Conservation (phyloP, 768 basidiomycete species). For the Boletus edulis region DNA sequence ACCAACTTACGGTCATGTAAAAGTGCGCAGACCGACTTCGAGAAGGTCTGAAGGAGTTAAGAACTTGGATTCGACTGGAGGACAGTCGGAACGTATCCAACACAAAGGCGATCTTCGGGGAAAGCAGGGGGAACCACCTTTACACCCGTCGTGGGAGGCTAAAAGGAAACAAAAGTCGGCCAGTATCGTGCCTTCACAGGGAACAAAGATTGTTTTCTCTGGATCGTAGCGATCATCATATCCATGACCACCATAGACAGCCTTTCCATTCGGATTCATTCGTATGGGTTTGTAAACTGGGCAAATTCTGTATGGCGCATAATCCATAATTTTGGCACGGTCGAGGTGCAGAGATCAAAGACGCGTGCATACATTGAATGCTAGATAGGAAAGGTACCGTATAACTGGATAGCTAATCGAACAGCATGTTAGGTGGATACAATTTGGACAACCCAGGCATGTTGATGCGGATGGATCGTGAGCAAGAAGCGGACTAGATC, state of each 20-base stretch:
- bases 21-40: neutral
- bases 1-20: neutral
- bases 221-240: constrained; percentile 6
- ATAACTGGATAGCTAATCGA: neutral
- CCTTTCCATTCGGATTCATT: too few relatives aligned
- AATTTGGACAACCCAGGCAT: neutral
- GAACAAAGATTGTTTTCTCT: constrained; percentile 79
- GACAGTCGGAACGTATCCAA: neutral
- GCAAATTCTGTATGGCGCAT: neutral
- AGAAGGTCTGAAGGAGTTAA: neutral
- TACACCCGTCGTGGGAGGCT: constrained; percentile 98
- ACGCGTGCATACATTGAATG: neutral
- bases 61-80: neutral
- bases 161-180: constrained; percentile 73
- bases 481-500: constrained; percentile 4
- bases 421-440: neutral
- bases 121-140: constrained; percentile 29
- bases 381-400: neutral
- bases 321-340: neutral
- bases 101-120: neutral
- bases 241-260: neutral
- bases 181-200: constrained; percentile 64
- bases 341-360: neutral
- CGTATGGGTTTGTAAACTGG: neutral
- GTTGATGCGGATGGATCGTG: neutral